A percentile compares a stretch with the other conserved stretches of the same genome.
Conservation (phyloP, 75 land plant species). For the Selaginella tamariscina region DNA sequence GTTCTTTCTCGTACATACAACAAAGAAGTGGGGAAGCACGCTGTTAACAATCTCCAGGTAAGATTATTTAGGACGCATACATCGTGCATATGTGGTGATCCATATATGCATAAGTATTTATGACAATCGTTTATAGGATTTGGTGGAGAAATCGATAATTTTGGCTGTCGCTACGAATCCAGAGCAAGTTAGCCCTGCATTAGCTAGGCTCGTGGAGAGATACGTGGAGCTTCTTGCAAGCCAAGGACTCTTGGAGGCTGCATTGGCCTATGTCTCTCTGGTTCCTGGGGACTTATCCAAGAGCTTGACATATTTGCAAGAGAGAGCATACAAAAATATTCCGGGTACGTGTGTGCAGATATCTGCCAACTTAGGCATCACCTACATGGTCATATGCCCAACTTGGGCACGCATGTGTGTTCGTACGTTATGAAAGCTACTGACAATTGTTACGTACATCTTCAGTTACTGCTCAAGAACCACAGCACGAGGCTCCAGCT, state of each 20-base stretch:
- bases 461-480: background rate
- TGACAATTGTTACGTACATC: too few relatives aligned
- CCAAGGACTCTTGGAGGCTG: slow-evolving; percentile 69
- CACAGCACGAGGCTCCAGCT: background rate
- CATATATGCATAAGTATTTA: background rate
- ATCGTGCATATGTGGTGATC: too few relatives aligned
- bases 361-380: too few relatives aligned
- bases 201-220: slow-evolving; percentile 67
- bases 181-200: slow-evolving; percentile 53
- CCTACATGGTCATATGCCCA: too few relatives aligned
- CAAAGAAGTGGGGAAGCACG: slow-evolving; percentile 38
- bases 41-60: slow-evolving; percentile 73
- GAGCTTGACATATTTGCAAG: slow-evolving; percentile 55
- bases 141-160: slow-evolving; percentile 89
- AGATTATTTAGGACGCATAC: background rate
- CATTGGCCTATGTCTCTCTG: slow-evolving; percentile 71
- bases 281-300: slow-evolving; percentile 57
- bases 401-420: too few relatives aligned
- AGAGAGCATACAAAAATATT: slow-evolving; percentile 49
- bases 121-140: slow-evolving; percentile 35
- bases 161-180: slow-evolving; percentile 76
- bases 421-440: too few relatives aligned
- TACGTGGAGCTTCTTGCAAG: slow-evolving; percentile 85
- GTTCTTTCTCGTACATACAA: slow-evolving; percentile 60
- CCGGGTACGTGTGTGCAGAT: too few relatives aligned